Percentiles rank a stretch among this genome's conserved stretches.
Evolutionary conservation across 2,329 filamentous ascomycete species (phyloP).

Genomic region (Talaromyces sp.): DNA sequence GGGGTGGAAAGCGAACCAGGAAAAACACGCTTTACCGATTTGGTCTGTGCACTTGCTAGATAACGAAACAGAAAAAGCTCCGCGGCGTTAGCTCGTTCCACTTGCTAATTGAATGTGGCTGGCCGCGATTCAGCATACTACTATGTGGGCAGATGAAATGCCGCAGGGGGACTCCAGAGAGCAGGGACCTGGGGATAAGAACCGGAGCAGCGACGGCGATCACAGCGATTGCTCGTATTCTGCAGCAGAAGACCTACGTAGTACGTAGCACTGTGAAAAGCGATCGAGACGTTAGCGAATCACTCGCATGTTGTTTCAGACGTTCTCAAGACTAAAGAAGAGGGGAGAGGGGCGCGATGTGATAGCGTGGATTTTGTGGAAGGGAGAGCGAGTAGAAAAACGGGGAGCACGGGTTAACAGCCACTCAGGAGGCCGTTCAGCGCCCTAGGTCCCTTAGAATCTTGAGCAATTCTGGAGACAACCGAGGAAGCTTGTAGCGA

Average conservation of each 20-base stretch:
- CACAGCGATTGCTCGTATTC: not conserved
- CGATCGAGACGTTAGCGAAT: constrained; percentile 5
- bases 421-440: constrained; percentile 1
- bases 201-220: not conserved
- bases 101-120: constrained; percentile 7
- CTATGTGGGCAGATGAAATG: not conserved
- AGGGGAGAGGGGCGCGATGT: constrained; percentile 10
- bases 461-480: constrained; percentile 8
- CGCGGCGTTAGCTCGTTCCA: constrained; percentile 5
- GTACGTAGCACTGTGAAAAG: not conserved
- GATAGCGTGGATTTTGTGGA: constrained; percentile 5
- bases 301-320: constrained; percentile 11
- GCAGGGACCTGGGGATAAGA: not conserved
- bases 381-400: constrained; percentile 7
- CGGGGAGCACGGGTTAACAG: not conserved
- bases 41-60: constrained; percentile 9
- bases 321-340: not conserved
- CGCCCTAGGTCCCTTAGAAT: not conserved
- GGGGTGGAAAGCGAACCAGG: constrained; percentile 4
- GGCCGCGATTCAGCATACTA: not conserved
- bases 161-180: not conserved
- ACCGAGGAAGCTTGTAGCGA: constrained; percentile 5
- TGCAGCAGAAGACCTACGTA: not conserved
- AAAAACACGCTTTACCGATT: constrained; percentile 5
- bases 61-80: constrained; percentile 12